phyloP scores from a whole-genome alignment of 2,329 filamentous ascomycete species.

The Sporothrix globosa region DNA sequence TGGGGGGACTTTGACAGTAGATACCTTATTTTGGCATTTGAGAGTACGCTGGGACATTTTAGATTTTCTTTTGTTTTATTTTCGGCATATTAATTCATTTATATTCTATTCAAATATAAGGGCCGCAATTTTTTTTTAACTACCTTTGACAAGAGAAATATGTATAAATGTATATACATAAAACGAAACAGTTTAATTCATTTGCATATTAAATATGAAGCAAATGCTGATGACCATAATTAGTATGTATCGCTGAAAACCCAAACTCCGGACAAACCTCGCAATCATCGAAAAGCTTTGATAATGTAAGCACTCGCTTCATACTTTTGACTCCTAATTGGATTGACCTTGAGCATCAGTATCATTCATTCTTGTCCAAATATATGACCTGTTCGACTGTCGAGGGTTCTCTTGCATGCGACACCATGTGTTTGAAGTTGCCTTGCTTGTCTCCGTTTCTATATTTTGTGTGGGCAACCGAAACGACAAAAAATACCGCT shows the following conservation, averaged over 20 bases:
- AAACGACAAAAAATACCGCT: not conserved
- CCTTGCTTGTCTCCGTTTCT: not conserved
- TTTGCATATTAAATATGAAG: not conserved
- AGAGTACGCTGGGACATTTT: not conserved
- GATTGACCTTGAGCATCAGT: not conserved
- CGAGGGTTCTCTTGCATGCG: not conserved
- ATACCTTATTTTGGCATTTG: not conserved
- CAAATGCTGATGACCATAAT: no score
- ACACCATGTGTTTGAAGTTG: not conserved
- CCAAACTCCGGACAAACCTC: no score
- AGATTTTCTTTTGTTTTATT: not conserved
- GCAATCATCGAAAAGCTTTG: no score
- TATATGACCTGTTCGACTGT: not conserved
- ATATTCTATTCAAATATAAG: not conserved
- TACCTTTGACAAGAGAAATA: no score
- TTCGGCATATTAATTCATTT: not conserved
- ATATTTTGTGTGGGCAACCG: not conserved
- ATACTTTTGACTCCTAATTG: no score
- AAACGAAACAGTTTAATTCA: not conserved
- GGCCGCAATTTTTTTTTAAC: not conserved
- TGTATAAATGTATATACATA: no score
- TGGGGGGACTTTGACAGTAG: not conserved
- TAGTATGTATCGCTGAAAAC: no score
- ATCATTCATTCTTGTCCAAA: conserved; percentile 1
- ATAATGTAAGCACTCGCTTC: no score